These are phyloP conservation scores for Calonectria pteridis DNA, from an alignment of 2,329 filamentous ascomycete species.

Conservation along the genomic window DNA sequence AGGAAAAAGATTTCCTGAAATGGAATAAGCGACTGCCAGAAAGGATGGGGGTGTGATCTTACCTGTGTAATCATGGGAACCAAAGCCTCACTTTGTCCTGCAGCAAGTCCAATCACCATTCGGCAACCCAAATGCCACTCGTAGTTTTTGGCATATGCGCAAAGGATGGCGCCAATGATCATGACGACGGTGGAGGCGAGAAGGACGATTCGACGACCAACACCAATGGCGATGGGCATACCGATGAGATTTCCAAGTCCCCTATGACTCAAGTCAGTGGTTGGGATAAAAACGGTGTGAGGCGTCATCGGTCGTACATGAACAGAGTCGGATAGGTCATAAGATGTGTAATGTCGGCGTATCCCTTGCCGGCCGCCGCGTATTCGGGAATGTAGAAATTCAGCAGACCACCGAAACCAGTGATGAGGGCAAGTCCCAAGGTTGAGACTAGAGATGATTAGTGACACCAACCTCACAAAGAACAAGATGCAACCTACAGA, in stretches of 20 bases:
- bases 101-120: slow-evolving; percentile 32
- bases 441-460: slow-evolving; percentile 15
- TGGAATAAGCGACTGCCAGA: not conserved
- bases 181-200: slow-evolving; percentile 36
- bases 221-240: slow-evolving; percentile 37
- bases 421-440: slow-evolving; percentile 23
- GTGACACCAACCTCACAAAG: not conserved
- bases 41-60: not conserved
- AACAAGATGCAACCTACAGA: slow-evolving; percentile 17
- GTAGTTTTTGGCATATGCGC: slow-evolving; percentile 34
- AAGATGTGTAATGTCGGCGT: slow-evolving; percentile 28
- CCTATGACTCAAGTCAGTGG: not conserved
- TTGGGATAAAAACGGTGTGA: no score
- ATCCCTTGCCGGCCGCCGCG: slow-evolving; percentile 21
- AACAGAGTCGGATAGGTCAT: slow-evolving; percentile 31
- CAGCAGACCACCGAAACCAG: slow-evolving; percentile 29
- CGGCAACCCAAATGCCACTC: slow-evolving; percentile 38
- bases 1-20: slow-evolving; percentile 39
- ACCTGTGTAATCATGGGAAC: slow-evolving; percentile 29
- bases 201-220: slow-evolving; percentile 39
- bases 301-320: slow-evolving; percentile 16
- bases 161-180: slow-evolving; percentile 35
- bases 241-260: slow-evolving; percentile 40
- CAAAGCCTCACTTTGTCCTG: slow-evolving; percentile 36
- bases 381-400: slow-evolving; percentile 31